Conservation (phyloP, 352 stramenopile species). For the Blastocystis sp. region DNA sequence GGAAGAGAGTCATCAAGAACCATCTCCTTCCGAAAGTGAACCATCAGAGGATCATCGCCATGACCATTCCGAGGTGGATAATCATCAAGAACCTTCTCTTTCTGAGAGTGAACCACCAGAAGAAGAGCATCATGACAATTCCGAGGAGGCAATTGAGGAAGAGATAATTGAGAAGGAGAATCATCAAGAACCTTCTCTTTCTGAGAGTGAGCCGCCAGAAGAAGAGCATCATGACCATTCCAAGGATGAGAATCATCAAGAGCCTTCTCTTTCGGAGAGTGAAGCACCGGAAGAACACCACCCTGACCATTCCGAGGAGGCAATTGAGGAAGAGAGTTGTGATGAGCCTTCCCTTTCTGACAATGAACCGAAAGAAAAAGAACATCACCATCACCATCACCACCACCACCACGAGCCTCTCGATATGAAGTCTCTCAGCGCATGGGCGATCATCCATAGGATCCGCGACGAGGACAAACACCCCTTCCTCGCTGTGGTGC, state of each 20-base stretch:
- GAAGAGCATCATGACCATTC: background rate
- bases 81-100: too few relatives aligned
- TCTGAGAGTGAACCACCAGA: too few relatives aligned
- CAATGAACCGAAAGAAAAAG: conserved; percentile 10
- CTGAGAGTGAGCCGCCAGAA: too few relatives aligned
- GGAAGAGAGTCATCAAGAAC: too few relatives aligned
- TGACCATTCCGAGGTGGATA: too few relatives aligned
- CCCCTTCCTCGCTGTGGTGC: conserved; percentile 42
- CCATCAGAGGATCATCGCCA: too few relatives aligned
- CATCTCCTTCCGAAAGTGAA: too few relatives aligned
- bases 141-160: background rate
- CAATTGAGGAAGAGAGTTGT: conserved; percentile 1
- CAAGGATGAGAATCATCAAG: background rate
- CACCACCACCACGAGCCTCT: background rate
- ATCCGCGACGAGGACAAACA: conserved; percentile 59
- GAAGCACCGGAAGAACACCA: background rate
- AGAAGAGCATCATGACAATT: too few relatives aligned
- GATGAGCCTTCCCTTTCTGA: conserved; percentile 1
- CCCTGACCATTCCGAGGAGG: background rate
- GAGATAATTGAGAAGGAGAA: background rate
- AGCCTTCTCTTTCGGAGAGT: background rate
- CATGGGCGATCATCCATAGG: conserved; percentile 5
- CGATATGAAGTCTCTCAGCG: background rate
- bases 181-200: too few relatives aligned
- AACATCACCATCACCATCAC: conserved; percentile 6